These are phyloP conservation scores for Sclerotinia glacialis DNA, from an alignment of 2,329 filamentous ascomycete genomes.

Conservation along the genomic window DNA sequence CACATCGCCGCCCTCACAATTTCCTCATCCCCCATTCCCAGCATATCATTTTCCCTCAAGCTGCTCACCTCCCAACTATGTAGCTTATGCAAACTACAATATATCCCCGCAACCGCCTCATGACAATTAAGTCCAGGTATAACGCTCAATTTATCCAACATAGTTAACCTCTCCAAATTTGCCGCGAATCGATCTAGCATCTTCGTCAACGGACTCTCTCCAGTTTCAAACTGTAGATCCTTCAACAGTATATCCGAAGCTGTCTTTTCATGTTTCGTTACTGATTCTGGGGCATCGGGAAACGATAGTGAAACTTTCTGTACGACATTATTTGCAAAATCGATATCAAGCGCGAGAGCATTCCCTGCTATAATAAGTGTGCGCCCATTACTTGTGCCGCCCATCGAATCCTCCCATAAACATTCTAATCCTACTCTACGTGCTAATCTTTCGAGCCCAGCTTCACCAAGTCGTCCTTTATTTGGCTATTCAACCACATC, in stretches of 20 bases:
- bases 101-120: conserved; percentile 72
- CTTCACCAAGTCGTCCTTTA: conserved; percentile 68
- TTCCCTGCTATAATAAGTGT: conserved; percentile 62
- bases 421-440: conserved; percentile 64
- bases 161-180: conserved; percentile 68
- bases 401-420: conserved; percentile 55
- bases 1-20: conserved; percentile 50
- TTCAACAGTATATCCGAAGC: conserved; percentile 64
- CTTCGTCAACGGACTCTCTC: conserved; percentile 65
- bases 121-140: conserved; percentile 69
- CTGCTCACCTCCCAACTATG: conserved; percentile 66
- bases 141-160: conserved; percentile 68
- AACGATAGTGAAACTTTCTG: conserved; percentile 62
- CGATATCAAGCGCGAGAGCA: conserved; percentile 59
- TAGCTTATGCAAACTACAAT: conserved; percentile 66
- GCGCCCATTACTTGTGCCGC: conserved; percentile 48
- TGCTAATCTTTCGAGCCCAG: conserved; percentile 69
- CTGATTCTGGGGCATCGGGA: conserved; percentile 55
- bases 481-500: conserved; percentile 35
- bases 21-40: conserved; percentile 46
- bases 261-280: conserved; percentile 58
- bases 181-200: conserved; percentile 66
- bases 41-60: conserved; percentile 48
- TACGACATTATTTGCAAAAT: conserved; percentile 60
- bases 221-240: conserved; percentile 58